A percentile compares a stretch with the other conserved stretches of the same genome.
Evolutionary conservation across 495 filamentous ascomycete genomes (phyloP).

Genomic region (Penicillium fimorum): DNA sequence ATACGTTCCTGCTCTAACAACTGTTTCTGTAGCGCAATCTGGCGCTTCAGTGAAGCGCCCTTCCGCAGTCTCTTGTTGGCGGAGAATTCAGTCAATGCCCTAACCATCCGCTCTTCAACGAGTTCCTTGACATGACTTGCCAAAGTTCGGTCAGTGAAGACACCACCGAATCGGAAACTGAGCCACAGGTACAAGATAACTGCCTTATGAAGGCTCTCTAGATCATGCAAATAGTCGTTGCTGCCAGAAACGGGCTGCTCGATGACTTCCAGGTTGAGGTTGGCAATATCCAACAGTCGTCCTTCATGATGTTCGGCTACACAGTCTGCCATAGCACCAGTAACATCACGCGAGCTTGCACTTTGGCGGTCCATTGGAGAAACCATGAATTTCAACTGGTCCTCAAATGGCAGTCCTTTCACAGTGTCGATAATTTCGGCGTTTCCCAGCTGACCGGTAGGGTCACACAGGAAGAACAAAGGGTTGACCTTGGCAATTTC

Average conservation of each 20-base stretch:
- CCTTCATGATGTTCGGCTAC: conserved; percentile 65
- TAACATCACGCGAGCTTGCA: conserved; percentile 29
- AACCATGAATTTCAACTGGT: conserved; percentile 73
- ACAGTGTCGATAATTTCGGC: conserved; percentile 69
- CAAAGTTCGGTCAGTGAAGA: conserved; percentile 75
- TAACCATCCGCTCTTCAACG: conserved; percentile 75
- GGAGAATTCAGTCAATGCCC: conserved; percentile 57
- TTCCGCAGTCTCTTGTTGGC: conserved; percentile 47
- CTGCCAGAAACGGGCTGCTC: conserved; percentile 46
- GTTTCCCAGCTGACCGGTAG: conserved; percentile 56
- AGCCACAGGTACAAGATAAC: conserved; percentile 89
- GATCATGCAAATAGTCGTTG: conserved; percentile 54
- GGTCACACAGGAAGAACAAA: conserved; percentile 70
- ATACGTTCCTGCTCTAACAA: conserved; percentile 28
- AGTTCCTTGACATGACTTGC: conserved; percentile 77
- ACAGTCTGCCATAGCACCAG: conserved; percentile 61
- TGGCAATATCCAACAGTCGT: conserved; percentile 60
- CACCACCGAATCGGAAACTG: conserved; percentile 64
- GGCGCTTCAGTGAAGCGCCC: conserved; percentile 41
- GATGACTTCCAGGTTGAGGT: conserved; percentile 66
- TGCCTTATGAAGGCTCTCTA: conserved; percentile 78
- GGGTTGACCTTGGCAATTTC: conserved; percentile 59
- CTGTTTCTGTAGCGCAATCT: conserved; percentile 45
- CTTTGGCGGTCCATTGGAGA: conserved; percentile 53
- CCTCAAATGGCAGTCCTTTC: conserved; percentile 59